These are phyloP conservation scores for Fagus crenata DNA, from an alignment of 306 rosid species.

Conservation along the genomic window DNA sequence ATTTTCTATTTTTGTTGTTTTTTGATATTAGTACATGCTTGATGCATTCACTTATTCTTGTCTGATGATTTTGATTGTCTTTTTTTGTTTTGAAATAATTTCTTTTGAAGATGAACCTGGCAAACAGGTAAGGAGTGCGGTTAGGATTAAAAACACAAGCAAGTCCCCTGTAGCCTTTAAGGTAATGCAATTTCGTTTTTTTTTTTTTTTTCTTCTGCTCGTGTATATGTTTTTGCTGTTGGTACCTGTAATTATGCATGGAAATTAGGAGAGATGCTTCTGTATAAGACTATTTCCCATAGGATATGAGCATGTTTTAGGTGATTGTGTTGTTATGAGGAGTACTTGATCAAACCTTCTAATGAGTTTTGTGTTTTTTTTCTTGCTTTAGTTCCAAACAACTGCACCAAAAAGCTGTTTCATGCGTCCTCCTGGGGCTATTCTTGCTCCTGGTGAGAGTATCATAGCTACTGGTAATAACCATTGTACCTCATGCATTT, in stretches of 20 bases:
- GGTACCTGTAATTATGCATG: background rate
- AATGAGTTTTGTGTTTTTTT: constrained; percentile 24
- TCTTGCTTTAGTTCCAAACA: constrained; percentile 76
- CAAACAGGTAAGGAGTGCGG: constrained; percentile 94
- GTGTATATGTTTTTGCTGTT: constrained; percentile 9
- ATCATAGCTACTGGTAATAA: constrained; percentile 87
- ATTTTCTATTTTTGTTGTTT: background rate
- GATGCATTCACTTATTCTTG: constrained; percentile 5
- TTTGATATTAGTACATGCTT: constrained; percentile 11
- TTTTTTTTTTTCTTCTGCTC: background rate
- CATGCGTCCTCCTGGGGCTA: constrained; percentile 99
- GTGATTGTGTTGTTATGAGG: background rate
- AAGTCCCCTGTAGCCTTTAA: constrained; percentile 91
- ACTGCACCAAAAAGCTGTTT: constrained; percentile 99
- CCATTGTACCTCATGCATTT: constrained; percentile 2
- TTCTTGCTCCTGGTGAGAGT: constrained; percentile 95
- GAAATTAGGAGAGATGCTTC: background rate
- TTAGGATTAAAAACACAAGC: constrained; percentile 86
- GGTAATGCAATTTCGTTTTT: constrained; percentile 45
- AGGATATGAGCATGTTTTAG: background rate
- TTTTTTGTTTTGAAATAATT: constrained; percentile 12
- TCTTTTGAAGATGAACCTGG: constrained; percentile 83
- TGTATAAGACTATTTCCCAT: background rate
- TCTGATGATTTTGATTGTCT: constrained; percentile 10
- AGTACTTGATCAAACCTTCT: constrained; percentile 14